Percentiles rank a stretch among this genome's conserved stretches.
Evolutionary conservation across 2,329 filamentous ascomycete species (phyloP).

Genomic region (Xylariaceae sp.): DNA sequence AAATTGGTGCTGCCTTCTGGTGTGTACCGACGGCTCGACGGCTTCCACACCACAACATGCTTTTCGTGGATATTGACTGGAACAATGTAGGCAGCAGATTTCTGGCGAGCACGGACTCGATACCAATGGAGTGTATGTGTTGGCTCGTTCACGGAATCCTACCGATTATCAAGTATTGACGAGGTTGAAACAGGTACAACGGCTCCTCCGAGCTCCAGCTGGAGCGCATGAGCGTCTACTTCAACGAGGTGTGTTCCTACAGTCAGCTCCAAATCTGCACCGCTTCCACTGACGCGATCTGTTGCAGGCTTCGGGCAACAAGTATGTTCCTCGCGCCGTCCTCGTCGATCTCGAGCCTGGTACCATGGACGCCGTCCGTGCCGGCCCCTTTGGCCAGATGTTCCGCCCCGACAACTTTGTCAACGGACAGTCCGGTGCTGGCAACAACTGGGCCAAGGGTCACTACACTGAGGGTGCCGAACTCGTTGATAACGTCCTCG

Average conservation of each 20-base stretch:
- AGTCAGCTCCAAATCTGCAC: neutral
- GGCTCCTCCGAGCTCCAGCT: slow-evolving; percentile 98
- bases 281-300: neutral
- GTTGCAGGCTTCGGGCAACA: slow-evolving; percentile 82
- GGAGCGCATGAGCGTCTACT: slow-evolving; percentile 99
- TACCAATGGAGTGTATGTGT: slow-evolving; percentile 83
- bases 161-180: slow-evolving; percentile 14
- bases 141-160: neutral
- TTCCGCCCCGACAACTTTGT: slow-evolving; percentile 99
- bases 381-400: slow-evolving; percentile 95
- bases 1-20: slow-evolving; percentile 99
- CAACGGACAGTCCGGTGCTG: slow-evolving; percentile 98
- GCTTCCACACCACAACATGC: slow-evolving; percentile 3
- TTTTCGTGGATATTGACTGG: slow-evolving; percentile 30
- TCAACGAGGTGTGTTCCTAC: slow-evolving; percentile 68
- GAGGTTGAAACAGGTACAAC: slow-evolving; percentile 64
- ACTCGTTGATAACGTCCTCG: slow-evolving; percentile 94
- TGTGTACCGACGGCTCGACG: slow-evolving; percentile 33
- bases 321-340: slow-evolving; percentile 98
- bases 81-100: slow-evolving; percentile 60
- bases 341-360: slow-evolving; percentile 99
- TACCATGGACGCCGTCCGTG: slow-evolving; percentile 98
- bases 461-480: slow-evolving; percentile 99
- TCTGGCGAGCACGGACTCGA: slow-evolving; percentile 94
- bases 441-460: slow-evolving; percentile 99